These are phyloP conservation scores for Sugiyamaella chiloensis DNA, from an alignment of 805 yeast species.

Conservation along the genomic window DNA sequence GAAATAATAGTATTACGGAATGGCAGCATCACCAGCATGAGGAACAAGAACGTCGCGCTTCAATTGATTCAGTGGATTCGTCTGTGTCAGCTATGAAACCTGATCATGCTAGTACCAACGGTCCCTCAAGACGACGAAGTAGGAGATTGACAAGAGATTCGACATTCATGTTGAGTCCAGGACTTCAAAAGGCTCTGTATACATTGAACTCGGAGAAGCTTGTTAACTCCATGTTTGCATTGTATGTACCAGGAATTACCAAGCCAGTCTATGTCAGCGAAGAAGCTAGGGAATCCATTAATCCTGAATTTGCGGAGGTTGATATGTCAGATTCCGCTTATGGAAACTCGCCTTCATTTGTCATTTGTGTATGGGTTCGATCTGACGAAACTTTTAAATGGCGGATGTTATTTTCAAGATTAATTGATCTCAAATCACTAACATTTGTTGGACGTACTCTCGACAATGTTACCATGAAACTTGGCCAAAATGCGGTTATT, in stretches of 20 bases:
- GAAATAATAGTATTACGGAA: constrained; percentile 1
- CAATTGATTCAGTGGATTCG: constrained; percentile 10
- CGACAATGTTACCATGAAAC: constrained; percentile 16
- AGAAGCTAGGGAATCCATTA: constrained; percentile 19
- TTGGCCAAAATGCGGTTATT: constrained; percentile 21
- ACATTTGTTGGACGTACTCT: constrained; percentile 21
- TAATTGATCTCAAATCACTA: constrained; percentile 15
- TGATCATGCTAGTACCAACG: constrained; percentile 5
- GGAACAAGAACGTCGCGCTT: constrained; percentile 7
- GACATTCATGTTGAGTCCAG: constrained; percentile 11
- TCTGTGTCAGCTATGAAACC: not conserved
- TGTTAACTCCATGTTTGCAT: constrained; percentile 19
- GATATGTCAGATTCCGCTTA: constrained; percentile 16
- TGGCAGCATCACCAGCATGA: constrained; percentile 1
- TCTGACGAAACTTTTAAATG: constrained; percentile 4
- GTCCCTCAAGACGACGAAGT: constrained; percentile 14
- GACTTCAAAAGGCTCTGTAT: constrained; percentile 32
- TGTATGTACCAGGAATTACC: constrained; percentile 13
- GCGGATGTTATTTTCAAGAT: constrained; percentile 11
- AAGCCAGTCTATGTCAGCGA: constrained; percentile 25
- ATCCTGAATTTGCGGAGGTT: constrained; percentile 25
- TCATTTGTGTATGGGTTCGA: constrained; percentile 19
- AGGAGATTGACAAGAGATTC: constrained; percentile 10
- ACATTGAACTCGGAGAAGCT: constrained; percentile 26
- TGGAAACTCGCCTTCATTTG: constrained; percentile 13